Conservation (phyloP, 2,329 filamentous ascomycete genomes). For the Calonectria henricotiae region DNA sequence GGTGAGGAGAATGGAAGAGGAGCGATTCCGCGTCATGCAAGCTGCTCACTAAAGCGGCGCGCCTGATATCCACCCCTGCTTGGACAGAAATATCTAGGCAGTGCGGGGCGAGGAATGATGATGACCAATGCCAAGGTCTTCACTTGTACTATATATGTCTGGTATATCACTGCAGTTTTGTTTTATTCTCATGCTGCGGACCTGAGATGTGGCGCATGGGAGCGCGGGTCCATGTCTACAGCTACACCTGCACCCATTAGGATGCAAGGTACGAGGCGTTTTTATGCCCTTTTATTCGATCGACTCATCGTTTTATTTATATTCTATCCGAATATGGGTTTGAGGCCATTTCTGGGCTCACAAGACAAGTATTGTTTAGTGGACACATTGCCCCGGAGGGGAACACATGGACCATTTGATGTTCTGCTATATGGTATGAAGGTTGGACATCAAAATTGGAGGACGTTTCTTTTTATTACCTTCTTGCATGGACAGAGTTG, state of each 20-base stretch:
- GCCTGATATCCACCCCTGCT: slow-evolving; percentile 31
- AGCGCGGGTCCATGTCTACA: slow-evolving; percentile 27
- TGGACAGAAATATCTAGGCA: slow-evolving; percentile 29
- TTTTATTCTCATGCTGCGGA: slow-evolving; percentile 31
- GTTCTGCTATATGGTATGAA: slow-evolving; percentile 53
- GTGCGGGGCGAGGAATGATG: slow-evolving; percentile 36
- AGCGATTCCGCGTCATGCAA: slow-evolving; percentile 59
- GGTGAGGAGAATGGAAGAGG: slow-evolving; percentile 71
- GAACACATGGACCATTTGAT: slow-evolving; percentile 36
- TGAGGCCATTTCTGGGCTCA: slow-evolving; percentile 32
- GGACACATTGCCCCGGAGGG: slow-evolving; percentile 44
- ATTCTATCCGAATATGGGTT: slow-evolving; percentile 33
- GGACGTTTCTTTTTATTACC: slow-evolving; percentile 17
- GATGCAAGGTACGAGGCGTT: slow-evolving; percentile 25
- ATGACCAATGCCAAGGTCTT: slow-evolving; percentile 33
- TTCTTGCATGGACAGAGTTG: slow-evolving; percentile 30
- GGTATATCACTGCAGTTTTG: slow-evolving; percentile 19
- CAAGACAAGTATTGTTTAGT: slow-evolving; percentile 53
- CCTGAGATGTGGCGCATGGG: slow-evolving; percentile 4
- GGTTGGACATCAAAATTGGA: slow-evolving; percentile 47
- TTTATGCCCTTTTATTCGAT: slow-evolving; percentile 44
- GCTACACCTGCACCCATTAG: slow-evolving; percentile 11
- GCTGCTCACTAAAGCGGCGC: slow-evolving; percentile 46
- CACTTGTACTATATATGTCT: slow-evolving; percentile 43
- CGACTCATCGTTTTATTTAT: slow-evolving; percentile 36